These are phyloP conservation scores for Yamadazyma mexicana DNA, from an alignment of 1,139 yeast species.

Conservation along the genomic window DNA sequence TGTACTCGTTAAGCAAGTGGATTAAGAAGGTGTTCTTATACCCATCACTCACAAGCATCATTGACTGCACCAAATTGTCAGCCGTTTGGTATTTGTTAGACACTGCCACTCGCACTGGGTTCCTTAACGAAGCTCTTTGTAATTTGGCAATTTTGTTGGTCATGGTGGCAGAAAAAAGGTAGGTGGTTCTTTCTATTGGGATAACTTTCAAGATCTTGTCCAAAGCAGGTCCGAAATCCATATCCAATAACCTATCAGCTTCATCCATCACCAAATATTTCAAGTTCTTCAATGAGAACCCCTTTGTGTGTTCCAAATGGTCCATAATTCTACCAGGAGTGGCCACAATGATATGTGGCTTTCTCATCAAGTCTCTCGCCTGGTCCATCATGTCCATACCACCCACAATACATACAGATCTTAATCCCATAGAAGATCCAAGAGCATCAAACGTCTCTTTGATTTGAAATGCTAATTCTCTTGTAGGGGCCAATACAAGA, in stretches of 20 bases:
- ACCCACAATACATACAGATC: conserved; percentile 87
- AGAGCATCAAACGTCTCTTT: conserved; percentile 93
- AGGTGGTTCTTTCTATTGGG: conserved; percentile 85
- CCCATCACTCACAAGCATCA: conserved; percentile 92
- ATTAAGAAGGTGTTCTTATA: conserved; percentile 86
- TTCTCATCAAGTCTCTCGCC: conserved; percentile 87
- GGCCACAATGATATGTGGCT: conserved; percentile 93
- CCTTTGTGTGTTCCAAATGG: conserved; percentile 92
- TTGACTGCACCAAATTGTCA: conserved; percentile 82
- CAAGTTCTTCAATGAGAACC: conserved; percentile 77
- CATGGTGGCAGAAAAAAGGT: conserved; percentile 93
- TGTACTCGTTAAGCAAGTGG: conserved; percentile 75
- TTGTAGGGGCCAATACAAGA: conserved; percentile 90
- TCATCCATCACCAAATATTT: conserved; percentile 93
- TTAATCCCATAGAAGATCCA: conserved; percentile 86
- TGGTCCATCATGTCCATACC: conserved; percentile 99
- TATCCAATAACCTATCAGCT: conserved; percentile 91
- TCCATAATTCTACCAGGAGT: conserved; percentile 83
- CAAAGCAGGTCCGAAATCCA: conserved; percentile 95
- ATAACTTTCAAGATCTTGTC: conserved; percentile 82
- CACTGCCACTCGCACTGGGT: conserved; percentile 91
- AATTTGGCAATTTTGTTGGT: conserved; percentile 92
- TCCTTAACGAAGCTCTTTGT: conserved; percentile 85
- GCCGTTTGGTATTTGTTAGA: conserved; percentile 90
- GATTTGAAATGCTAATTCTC: conserved; percentile 96